A percentile compares a stretch with the other conserved stretches of the same genome.
phyloP scores from a whole-genome alignment of 768 basidiomycete genomes.

The Amanita jacksonii region DNA sequence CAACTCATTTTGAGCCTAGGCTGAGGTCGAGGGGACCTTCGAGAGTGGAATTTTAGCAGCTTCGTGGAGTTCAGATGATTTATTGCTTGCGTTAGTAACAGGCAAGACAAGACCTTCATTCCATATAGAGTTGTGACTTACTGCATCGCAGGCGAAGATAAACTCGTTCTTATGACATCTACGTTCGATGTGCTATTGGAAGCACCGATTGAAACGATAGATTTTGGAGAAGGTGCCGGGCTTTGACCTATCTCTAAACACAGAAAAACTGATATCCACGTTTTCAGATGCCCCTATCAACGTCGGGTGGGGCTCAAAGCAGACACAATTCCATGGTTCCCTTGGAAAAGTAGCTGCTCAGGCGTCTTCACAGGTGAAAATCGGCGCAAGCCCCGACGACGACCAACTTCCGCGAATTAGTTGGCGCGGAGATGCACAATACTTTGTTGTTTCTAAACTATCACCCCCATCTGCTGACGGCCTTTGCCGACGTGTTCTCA shows the following conservation, averaged over 20 bases:
- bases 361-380: conserved; percentile 27
- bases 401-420: conserved; percentile 64
- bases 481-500: conserved; percentile 44
- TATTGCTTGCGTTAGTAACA: conserved; percentile 73
- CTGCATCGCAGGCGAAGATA: conserved; percentile 46
- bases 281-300: conserved; percentile 77
- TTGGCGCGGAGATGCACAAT: conserved; percentile 91
- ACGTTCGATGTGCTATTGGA: conserved; percentile 87
- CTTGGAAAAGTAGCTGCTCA: conserved; percentile 80
- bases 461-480: conserved; percentile 29
- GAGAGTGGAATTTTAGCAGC: conserved; percentile 79
- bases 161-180: conserved; percentile 81
- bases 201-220: conserved; percentile 52
- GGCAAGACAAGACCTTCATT: conserved; percentile 31
- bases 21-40: conserved; percentile 79
- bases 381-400: conserved; percentile 60
- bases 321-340: conserved; percentile 96
- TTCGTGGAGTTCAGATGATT: conserved; percentile 88
- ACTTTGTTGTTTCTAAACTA: conserved; percentile 76
- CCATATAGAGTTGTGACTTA: not conserved
- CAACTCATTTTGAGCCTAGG: conserved; percentile 26
- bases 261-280: conserved; percentile 9
- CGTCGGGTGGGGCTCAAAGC: conserved; percentile 96
- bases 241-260: not conserved
- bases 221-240: conserved; percentile 75